Evolutionary conservation across 2,329 filamentous ascomycete species (phyloP).

Genomic region (Pyricularia sp.): DNA sequence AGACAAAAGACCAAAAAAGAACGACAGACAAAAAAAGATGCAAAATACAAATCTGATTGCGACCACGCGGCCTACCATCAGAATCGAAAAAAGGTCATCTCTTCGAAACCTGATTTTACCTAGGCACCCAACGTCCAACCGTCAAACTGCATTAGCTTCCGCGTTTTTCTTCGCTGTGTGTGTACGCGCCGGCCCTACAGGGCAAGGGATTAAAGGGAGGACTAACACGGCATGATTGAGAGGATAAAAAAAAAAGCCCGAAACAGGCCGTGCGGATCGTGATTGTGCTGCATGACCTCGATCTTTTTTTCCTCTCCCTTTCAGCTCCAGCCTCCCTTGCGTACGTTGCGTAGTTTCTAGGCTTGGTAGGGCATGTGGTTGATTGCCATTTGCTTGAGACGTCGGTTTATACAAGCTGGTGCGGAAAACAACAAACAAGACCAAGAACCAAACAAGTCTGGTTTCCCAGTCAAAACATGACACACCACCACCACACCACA

Average conservation of each 20-base stretch:
- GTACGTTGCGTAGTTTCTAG: too few species aligned
- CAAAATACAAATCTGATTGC: neutral
- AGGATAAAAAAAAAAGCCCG: neutral
- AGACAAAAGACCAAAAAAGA: too few species aligned
- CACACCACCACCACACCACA: neutral
- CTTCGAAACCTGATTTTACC: neutral
- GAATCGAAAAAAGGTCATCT: neutral
- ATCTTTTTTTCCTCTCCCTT: neutral
- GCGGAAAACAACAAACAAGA: neutral
- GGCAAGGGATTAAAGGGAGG: neutral
- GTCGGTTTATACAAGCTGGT: neutral
- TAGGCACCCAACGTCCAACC: neutral
- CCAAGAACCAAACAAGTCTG: neutral
- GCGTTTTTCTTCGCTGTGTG: neutral
- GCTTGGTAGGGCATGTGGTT: neutral
- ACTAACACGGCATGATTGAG: neutral
- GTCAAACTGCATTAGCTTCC: neutral
- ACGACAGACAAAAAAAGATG: neutral
- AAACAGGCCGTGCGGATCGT: neutral
- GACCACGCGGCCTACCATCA: neutral
- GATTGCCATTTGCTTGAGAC: neutral
- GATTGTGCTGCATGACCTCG: neutral
- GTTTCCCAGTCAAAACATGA: neutral
- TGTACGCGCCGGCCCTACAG: neutral
- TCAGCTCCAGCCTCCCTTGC: neutral